Conservation (phyloP, 352 stramenopile genomes). For the Pilasporangium apinafurcum region DNA sequence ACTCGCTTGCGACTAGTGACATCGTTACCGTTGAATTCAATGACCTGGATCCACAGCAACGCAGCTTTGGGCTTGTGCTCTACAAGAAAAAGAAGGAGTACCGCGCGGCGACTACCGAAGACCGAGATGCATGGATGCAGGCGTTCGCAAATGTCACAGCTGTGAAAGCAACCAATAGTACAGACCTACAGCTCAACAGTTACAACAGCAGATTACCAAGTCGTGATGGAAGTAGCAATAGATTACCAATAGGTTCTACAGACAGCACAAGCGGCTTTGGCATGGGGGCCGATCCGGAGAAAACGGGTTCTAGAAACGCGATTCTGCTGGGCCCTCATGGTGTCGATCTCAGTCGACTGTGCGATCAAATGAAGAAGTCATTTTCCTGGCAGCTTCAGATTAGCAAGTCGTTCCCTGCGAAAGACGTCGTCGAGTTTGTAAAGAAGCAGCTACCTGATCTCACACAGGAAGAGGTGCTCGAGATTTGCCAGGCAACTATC, state of each 20-base stretch:
- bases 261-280: slow-evolving; percentile 6
- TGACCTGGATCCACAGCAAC: slow-evolving; percentile 25
- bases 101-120: slow-evolving; percentile 39
- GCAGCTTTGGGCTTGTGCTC: slow-evolving; percentile 47
- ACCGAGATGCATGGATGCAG: slow-evolving; percentile 63
- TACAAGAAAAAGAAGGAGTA: slow-evolving; percentile 82
- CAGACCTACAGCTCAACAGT: slow-evolving; percentile 1
- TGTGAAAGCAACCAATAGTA: too few relatives aligned
- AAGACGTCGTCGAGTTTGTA: slow-evolving; percentile 64
- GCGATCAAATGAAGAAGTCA: slow-evolving; percentile 67
- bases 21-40: slow-evolving; percentile 50
- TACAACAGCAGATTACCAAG: slow-evolving; percentile 3
- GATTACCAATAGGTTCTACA: neutral
- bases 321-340: slow-evolving; percentile 23
- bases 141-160: slow-evolving; percentile 55
- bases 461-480: slow-evolving; percentile 25
- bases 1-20: slow-evolving; percentile 52
- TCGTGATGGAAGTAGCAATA: neutral
- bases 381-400: slow-evolving; percentile 68
- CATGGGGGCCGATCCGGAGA: slow-evolving; percentile 6
- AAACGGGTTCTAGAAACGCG: too few relatives aligned
- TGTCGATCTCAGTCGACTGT: slow-evolving; percentile 48
- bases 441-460: slow-evolving; percentile 32
- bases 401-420: slow-evolving; percentile 70
- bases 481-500: slow-evolving; percentile 61